These are phyloP conservation scores for Pochonia chlamydosporia DNA, from an alignment of 2,329 filamentous ascomycete species.

Conservation along the genomic window DNA sequence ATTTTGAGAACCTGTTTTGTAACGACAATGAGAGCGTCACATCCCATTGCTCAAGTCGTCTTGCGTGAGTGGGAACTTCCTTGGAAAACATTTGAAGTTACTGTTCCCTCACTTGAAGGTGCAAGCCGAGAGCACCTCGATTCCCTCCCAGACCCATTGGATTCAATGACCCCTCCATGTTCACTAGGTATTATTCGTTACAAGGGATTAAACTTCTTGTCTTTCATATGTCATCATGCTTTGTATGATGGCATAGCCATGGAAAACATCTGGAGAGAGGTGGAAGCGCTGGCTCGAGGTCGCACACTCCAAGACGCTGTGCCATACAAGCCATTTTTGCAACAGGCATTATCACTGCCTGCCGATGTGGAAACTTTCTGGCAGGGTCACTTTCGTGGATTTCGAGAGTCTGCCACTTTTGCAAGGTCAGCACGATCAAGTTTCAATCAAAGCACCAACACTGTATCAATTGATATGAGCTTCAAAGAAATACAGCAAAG, in stretches of 20 bases:
- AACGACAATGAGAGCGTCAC: slow-evolving; percentile 51
- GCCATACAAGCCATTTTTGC: slow-evolving; percentile 59
- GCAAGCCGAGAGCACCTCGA: slow-evolving; percentile 34
- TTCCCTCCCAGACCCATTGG: slow-evolving; percentile 32
- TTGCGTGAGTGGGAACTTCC: slow-evolving; percentile 39
- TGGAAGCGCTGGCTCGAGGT: slow-evolving; percentile 53
- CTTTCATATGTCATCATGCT: slow-evolving; percentile 65
- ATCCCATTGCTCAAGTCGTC: slow-evolving; percentile 69
- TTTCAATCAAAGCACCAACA: slow-evolving; percentile 23
- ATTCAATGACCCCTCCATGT: slow-evolving; percentile 39
- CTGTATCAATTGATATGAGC: slow-evolving; percentile 25
- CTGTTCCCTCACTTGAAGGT: slow-evolving; percentile 26
- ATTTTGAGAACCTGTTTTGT: slow-evolving; percentile 76
- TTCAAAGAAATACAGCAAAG: slow-evolving; percentile 41
- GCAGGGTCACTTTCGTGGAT: slow-evolving; percentile 47
- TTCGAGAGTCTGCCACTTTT: slow-evolving; percentile 30
- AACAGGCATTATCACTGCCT: slow-evolving; percentile 45
- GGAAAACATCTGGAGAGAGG: slow-evolving; percentile 59
- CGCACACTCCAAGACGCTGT: slow-evolving; percentile 40
- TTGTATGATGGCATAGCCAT: slow-evolving; percentile 84
- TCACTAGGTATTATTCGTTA: slow-evolving; percentile 37
- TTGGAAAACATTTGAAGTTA: slow-evolving; percentile 33
- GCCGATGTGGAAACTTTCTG: slow-evolving; percentile 59
- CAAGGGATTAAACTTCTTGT: slow-evolving; percentile 31
- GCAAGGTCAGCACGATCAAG: slow-evolving; percentile 12